Conservation (phyloP, 495 filamentous ascomycete species). For the Sabuloglossum arenarium region DNA sequence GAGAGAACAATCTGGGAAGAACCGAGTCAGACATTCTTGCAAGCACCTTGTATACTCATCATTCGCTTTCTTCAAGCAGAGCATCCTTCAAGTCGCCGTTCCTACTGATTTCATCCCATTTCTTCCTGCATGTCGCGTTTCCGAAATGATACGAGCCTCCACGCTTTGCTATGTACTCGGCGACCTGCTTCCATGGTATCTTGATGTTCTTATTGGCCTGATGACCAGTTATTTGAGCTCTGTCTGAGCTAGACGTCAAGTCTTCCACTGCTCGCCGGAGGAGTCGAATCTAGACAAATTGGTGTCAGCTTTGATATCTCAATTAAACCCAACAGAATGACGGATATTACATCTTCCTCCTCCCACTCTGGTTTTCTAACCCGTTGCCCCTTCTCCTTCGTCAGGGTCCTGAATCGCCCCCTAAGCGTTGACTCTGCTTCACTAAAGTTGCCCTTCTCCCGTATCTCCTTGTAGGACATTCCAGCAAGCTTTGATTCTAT, state of each 20-base stretch:
- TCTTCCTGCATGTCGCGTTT: slow-evolving; percentile 72
- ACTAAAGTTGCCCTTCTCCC: slow-evolving; percentile 35
- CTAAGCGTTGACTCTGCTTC: slow-evolving; percentile 80
- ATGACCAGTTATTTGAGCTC: background rate
- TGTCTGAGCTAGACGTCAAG: slow-evolving; percentile 10
- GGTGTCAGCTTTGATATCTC: background rate
- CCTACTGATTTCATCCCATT: slow-evolving; percentile 33
- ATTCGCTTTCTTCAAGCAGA: background rate
- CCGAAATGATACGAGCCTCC: slow-evolving; percentile 76
- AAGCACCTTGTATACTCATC: background rate
- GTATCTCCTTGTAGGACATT: slow-evolving; percentile 65
- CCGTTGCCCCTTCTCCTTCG: slow-evolving; percentile 51
- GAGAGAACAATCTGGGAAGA: background rate
- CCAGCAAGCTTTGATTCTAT: slow-evolving; percentile 40
- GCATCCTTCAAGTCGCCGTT: background rate
- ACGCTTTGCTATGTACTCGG: slow-evolving; percentile 42
- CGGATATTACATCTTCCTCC: slow-evolving; percentile 46
- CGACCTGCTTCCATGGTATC: slow-evolving; percentile 68
- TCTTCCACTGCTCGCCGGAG: slow-evolving; percentile 26
- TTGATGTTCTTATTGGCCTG: slow-evolving; percentile 17
- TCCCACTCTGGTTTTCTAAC: slow-evolving; percentile 65
- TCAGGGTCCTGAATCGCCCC: slow-evolving; percentile 58
- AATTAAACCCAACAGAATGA: background rate
- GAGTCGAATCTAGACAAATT: slow-evolving; percentile 21
- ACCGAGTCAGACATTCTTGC: background rate